Conservation (phyloP, 1,284 basidiomycete species). For the Cryptococcus jaspeensis region DNA sequence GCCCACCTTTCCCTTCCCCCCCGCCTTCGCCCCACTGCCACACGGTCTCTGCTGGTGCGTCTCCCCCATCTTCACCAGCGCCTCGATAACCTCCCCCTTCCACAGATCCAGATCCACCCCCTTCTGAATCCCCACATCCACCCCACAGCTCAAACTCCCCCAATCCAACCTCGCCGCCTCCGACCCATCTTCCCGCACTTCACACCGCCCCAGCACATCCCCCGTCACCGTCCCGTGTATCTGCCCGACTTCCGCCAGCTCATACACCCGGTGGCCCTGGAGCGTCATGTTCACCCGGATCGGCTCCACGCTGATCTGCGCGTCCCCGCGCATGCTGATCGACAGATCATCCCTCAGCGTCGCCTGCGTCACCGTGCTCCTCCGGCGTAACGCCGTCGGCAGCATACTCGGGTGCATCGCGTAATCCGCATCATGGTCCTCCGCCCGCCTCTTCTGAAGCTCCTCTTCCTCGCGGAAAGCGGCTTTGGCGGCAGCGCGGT, state of each 20-base stretch:
- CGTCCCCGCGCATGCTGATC: slow-evolving; percentile 29
- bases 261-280: slow-evolving; percentile 23
- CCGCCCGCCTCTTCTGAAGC: slow-evolving; percentile 20
- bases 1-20: slow-evolving; percentile 7
- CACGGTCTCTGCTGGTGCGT: slow-evolving; percentile 29
- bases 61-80: slow-evolving; percentile 56
- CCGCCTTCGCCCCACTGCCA: not conserved
- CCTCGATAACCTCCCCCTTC: slow-evolving; percentile 64
- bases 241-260: slow-evolving; percentile 32
- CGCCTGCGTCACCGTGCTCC: slow-evolving; percentile 10
- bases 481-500: slow-evolving; percentile 12
- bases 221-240: slow-evolving; percentile 25
- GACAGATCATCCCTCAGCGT: slow-evolving; percentile 28
- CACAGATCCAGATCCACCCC: slow-evolving; percentile 67
- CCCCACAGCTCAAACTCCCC: slow-evolving; percentile 56
- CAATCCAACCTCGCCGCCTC: slow-evolving; percentile 28
- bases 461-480: slow-evolving; percentile 36
- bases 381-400: slow-evolving; percentile 24
- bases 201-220: slow-evolving; percentile 24
- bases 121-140: slow-evolving; percentile 61
- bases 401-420: slow-evolving; percentile 27
- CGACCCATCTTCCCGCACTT: slow-evolving; percentile 9
- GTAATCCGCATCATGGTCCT: slow-evolving; percentile 17
- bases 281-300: slow-evolving; percentile 35
- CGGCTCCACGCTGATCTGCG: slow-evolving; percentile 29